These are phyloP conservation scores for Botrytis deweyae DNA, from an alignment of 2,329 filamentous ascomycete species.

Conservation along the genomic window DNA sequence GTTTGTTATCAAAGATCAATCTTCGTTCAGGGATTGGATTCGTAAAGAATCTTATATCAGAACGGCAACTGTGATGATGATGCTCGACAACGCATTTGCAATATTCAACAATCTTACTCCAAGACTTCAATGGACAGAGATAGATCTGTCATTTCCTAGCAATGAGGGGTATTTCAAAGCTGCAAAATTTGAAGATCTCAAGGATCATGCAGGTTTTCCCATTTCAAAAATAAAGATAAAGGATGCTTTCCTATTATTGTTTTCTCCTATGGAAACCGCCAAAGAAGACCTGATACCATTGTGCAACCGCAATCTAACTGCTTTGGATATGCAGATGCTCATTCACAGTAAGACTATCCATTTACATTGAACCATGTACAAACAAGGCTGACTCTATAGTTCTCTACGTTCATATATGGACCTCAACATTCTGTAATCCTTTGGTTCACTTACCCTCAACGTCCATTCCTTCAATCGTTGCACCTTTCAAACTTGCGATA, in stretches of 20 bases:
- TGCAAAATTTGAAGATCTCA: constrained; percentile 33
- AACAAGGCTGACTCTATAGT: constrained; percentile 24
- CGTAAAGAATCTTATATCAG: constrained; percentile 37
- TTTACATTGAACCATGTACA: background rate
- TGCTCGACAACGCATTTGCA: constrained; percentile 38
- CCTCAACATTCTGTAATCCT: constrained; percentile 34
- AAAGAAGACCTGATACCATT: constrained; percentile 29
- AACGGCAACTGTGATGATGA: constrained; percentile 32
- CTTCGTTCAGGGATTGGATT: constrained; percentile 35
- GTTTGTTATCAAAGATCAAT: constrained; percentile 33
- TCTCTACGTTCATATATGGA: constrained; percentile 38
- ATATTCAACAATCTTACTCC: constrained; percentile 39
- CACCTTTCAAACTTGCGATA: constrained; percentile 35
- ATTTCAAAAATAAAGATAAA: constrained; percentile 35
- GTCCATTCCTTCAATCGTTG: constrained; percentile 25
- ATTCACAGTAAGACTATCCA: constrained; percentile 34
- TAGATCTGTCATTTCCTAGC: constrained; percentile 36
- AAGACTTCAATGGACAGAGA: constrained; percentile 38
- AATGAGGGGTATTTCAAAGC: constrained; percentile 35
- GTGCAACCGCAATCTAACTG: constrained; percentile 28
- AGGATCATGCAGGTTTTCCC: constrained; percentile 26
- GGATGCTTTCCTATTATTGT: constrained; percentile 35
- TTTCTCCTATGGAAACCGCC: constrained; percentile 25
- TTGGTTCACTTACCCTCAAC: constrained; percentile 28
- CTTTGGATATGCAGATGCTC: constrained; percentile 39